A percentile compares a stretch with the other conserved stretches of the same genome.
phyloP scores from a whole-genome alignment of 2,329 filamentous ascomycete species.

The Botryotinia convoluta region DNA sequence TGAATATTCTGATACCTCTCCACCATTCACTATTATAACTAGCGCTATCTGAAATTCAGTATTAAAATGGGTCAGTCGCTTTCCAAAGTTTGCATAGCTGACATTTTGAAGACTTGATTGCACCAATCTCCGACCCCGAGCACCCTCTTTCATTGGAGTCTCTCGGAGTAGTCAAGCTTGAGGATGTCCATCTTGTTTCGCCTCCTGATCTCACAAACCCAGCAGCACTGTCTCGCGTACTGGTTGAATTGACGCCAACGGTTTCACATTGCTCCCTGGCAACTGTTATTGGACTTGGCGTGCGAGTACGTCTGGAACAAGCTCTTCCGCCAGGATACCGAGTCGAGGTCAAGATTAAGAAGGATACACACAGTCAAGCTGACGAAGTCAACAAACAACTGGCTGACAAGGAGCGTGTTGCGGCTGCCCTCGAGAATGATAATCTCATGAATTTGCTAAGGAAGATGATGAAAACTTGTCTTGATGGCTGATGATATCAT shows the following conservation, averaged over 20 bases:
- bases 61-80: not conserved
- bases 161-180: conserved; percentile 91
- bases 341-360: conserved; percentile 89
- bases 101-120: conserved; percentile 73
- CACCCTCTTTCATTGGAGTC: conserved; percentile 92
- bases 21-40: not conserved
- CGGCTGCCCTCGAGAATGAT: conserved; percentile 90
- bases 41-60: not conserved
- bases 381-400: conserved; percentile 97
- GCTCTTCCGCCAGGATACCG: conserved; percentile 88
- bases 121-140: conserved; percentile 92
- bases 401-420: conserved; percentile 93
- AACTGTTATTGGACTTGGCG: conserved; percentile 91
- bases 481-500: conserved; percentile 19
- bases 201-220: conserved; percentile 54
- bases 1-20: not conserved
- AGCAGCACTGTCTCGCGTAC: conserved; percentile 65
- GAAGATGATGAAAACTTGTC: conserved; percentile 88
- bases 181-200: conserved; percentile 78
- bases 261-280: conserved; percentile 96
- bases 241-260: conserved; percentile 90
- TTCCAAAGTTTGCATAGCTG: conserved; percentile 31
- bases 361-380: conserved; percentile 91
- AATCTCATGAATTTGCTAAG: conserved; percentile 83
- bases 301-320: conserved; percentile 87